A percentile compares a stretch with the other conserved stretches of the same genome.
phyloP scores from a whole-genome alignment of 352 stramenopile genomes.

The Phytophthora cryptogea region DNA sequence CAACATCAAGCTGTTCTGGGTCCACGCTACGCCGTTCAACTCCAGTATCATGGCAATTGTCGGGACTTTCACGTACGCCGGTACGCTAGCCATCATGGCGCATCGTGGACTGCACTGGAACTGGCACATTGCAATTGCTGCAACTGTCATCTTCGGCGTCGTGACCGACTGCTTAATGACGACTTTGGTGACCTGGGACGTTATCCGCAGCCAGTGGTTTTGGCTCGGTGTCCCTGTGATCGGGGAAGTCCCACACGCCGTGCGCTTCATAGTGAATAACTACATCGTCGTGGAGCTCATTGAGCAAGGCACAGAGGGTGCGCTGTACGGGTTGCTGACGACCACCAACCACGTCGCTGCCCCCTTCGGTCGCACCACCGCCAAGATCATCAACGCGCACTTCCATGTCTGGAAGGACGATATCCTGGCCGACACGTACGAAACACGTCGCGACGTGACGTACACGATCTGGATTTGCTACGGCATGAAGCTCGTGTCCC shows the following conservation, averaged over 20 bases:
- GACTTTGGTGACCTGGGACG: slow-evolving; percentile 55
- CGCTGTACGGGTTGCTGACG: slow-evolving; percentile 57
- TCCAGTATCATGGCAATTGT: slow-evolving; percentile 52
- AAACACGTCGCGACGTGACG: slow-evolving; percentile 58
- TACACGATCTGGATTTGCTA: slow-evolving; percentile 63
- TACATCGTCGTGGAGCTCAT: slow-evolving; percentile 68
- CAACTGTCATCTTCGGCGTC: slow-evolving; percentile 48
- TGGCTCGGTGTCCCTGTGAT: slow-evolving; percentile 61
- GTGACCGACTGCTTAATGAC: slow-evolving; percentile 53
- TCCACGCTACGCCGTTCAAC: slow-evolving; percentile 59
- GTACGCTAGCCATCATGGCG: slow-evolving; percentile 44
- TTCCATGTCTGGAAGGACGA: slow-evolving; percentile 61
- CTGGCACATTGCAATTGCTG: slow-evolving; percentile 51
- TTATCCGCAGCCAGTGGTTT: slow-evolving; percentile 65
- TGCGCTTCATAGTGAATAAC: slow-evolving; percentile 61
- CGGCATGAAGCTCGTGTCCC: slow-evolving; percentile 52
- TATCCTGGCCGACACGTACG: slow-evolving; percentile 47
- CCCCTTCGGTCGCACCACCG: slow-evolving; percentile 49
- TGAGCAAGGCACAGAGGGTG: slow-evolving; percentile 54
- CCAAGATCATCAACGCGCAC: slow-evolving; percentile 58
- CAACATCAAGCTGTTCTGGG: slow-evolving; percentile 58
- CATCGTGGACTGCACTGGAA: slow-evolving; percentile 58
- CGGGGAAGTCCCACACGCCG: slow-evolving; percentile 51
- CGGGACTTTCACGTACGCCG: slow-evolving; percentile 46
- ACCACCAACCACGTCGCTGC: slow-evolving; percentile 52